Percentiles rank a stretch among this genome's conserved stretches.
These are phyloP conservation scores for Drechslerella dactyloides DNA, from an alignment of 2,329 filamentous ascomycete species.

Conservation along the genomic window DNA sequence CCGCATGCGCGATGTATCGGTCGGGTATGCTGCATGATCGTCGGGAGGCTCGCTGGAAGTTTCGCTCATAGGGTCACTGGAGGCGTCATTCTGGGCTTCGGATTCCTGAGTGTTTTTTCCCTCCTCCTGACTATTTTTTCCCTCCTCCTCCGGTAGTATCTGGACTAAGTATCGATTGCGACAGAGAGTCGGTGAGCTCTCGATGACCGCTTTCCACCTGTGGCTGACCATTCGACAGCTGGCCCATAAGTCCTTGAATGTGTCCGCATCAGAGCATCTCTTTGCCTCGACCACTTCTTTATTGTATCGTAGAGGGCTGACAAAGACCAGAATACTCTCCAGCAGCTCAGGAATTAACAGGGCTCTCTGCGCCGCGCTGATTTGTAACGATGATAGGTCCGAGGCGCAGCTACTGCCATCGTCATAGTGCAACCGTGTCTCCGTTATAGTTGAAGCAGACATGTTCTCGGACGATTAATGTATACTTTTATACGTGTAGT, in stretches of 20 bases:
- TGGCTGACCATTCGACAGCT: slow-evolving; percentile 7
- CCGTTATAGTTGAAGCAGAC: too few species aligned
- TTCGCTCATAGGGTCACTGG: too few species aligned
- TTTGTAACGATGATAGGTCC: too few species aligned
- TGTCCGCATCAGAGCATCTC: background rate
- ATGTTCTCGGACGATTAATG: too few species aligned
- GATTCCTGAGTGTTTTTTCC: background rate
- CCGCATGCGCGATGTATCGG: background rate
- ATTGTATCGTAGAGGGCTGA: background rate
- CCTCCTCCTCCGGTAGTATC: background rate
- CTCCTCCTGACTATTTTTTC: background rate
- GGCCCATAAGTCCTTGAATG: background rate
- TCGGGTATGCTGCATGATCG: too few species aligned
- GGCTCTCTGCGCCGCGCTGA: background rate
- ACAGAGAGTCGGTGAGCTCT: background rate
- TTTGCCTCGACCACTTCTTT: background rate
- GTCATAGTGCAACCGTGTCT: too few species aligned
- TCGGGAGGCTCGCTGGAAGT: too few species aligned
- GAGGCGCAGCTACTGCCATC: too few species aligned
- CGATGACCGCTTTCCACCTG: slow-evolving; percentile 7
- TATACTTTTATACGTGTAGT: too few species aligned
- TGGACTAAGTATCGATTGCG: background rate
- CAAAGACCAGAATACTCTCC: slow-evolving; percentile 17
- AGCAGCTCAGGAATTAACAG: slow-evolving; percentile 10
- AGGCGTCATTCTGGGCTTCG: too few species aligned